phyloP scores from a whole-genome alignment of 2,329 filamentous ascomycete genomes.

The Scleromitrula shiraiana region DNA sequence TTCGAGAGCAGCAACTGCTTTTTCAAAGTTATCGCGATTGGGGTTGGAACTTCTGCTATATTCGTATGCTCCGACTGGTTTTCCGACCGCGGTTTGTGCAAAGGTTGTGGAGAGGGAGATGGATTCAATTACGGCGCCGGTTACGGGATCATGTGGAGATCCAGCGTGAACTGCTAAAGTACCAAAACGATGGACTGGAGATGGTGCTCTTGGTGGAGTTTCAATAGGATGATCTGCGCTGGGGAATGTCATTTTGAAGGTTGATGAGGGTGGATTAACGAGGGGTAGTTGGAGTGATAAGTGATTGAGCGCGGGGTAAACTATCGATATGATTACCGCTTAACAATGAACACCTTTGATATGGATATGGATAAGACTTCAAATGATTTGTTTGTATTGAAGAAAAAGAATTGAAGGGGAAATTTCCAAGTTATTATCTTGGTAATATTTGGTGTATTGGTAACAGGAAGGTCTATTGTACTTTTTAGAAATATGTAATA shows the following conservation, averaged over 20 bases:
- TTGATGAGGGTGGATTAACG: background rate
- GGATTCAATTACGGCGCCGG: slow-evolving; percentile 90
- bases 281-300: too few relatives aligned
- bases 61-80: slow-evolving; percentile 82
- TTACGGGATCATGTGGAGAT: slow-evolving; percentile 79
- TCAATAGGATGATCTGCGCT: slow-evolving; percentile 48
- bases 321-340: background rate
- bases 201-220: slow-evolving; percentile 65
- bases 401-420: too few relatives aligned
- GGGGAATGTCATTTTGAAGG: slow-evolving; percentile 18
- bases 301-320: background rate
- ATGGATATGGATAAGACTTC: too few relatives aligned
- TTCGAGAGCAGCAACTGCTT: slow-evolving; percentile 83
- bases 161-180: slow-evolving; percentile 94
- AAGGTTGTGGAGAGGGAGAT: slow-evolving; percentile 97
- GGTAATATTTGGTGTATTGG: too few relatives aligned
- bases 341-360: too few relatives aligned
- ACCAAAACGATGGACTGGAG: slow-evolving; percentile 74
- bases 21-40: slow-evolving; percentile 91
- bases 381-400: too few relatives aligned
- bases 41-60: slow-evolving; percentile 93
- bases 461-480: too few relatives aligned
- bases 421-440: too few relatives aligned
- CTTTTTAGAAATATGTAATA: too few relatives aligned
- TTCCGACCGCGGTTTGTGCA: slow-evolving; percentile 80